Conservation (phyloP, 768 basidiomycete genomes). For the Mycena polygramma region DNA sequence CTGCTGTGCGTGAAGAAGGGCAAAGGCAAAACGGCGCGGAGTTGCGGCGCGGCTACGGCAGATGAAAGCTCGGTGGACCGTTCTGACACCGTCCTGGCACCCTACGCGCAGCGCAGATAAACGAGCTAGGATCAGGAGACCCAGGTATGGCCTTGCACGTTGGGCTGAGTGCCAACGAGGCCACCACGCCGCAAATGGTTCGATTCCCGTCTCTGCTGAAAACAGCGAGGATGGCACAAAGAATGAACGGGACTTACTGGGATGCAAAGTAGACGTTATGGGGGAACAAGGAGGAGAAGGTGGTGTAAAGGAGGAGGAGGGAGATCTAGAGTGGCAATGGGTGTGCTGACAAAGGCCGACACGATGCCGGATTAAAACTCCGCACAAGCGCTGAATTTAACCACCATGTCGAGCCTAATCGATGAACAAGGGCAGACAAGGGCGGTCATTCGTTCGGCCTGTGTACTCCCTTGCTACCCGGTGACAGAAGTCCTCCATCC, state of each 20-base stretch:
- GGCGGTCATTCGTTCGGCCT: too few relatives aligned
- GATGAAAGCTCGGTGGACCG: background rate
- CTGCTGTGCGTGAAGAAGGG: background rate
- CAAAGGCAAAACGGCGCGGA: conserved; percentile 1
- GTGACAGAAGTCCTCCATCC: too few relatives aligned
- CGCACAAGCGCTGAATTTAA: too few relatives aligned
- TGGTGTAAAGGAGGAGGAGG: too few relatives aligned
- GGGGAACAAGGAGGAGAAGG: conserved; percentile 2
- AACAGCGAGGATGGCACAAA: background rate
- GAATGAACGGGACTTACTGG: conserved; percentile 17
- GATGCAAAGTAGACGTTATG: background rate
- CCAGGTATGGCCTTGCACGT: background rate
- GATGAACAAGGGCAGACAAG: too few relatives aligned
- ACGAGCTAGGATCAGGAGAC: conserved; percentile 9
- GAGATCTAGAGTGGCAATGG: too few relatives aligned
- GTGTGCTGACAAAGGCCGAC: too few relatives aligned
- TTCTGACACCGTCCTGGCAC: conserved; percentile 4
- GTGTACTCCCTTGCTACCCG: too few relatives aligned
- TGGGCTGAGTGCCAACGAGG: conserved; percentile 27
- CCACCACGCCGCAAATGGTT: conserved; percentile 14
- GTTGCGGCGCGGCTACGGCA: conserved; percentile 11
- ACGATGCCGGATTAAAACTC: too few relatives aligned
- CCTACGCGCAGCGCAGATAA: background rate
- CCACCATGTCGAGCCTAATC: too few relatives aligned
- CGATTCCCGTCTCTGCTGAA: conserved; percentile 3